Evolutionary conservation across 495 filamentous ascomycete genomes (phyloP), one percentile per base, ranked within the genome.

Genomic region (Talaromyces borbonicus): DNA sequence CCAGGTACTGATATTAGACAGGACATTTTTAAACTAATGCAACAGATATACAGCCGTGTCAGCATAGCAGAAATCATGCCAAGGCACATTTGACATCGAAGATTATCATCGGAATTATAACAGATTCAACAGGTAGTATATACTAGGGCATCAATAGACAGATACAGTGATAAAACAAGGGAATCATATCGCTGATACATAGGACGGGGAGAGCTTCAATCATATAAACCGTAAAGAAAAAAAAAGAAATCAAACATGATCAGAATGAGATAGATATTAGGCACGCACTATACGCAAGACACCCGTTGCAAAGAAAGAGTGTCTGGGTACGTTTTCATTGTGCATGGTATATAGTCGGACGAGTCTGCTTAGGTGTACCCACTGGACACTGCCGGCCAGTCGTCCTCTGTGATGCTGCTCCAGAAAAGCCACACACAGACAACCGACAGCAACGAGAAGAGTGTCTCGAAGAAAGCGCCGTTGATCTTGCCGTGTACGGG

Each of bases 321-420:
- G 18, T 22, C 4, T 15, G 2, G 2, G 18, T 20, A 23, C 18
- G 16, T 41, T 15, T 24, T 41, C 16, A 14, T 44, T 12, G 26
- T 22, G 6, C 25, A 29, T 29, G 3, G 8, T 31, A 29, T 32
- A 18, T 16, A 11, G 8, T 43, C 12, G n/a, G 5, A 3, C 1
- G 8, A 33, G 20, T 4, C 20, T 27, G 22, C 25, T 48, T 29
- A 48, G 24, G 22, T 48, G 46, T 48, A 39, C 33, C 46, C 46
- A 16, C 35, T 20, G 4, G 46, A 23, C 14, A 11, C 46, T 15
- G 35, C 33, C 20, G 92, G 88, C 92, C 92, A 99, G 68, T 96
- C 90, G 57, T 99, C 92, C 66, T 99, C 92, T 4, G 92, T 99
- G 56, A 99, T 99, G 69, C 87, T 94, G 31, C 87, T 90, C 92